Evolutionary conservation across 2,329 filamentous ascomycete genomes (phyloP).

Genomic region (Byssothecium circinans): DNA sequence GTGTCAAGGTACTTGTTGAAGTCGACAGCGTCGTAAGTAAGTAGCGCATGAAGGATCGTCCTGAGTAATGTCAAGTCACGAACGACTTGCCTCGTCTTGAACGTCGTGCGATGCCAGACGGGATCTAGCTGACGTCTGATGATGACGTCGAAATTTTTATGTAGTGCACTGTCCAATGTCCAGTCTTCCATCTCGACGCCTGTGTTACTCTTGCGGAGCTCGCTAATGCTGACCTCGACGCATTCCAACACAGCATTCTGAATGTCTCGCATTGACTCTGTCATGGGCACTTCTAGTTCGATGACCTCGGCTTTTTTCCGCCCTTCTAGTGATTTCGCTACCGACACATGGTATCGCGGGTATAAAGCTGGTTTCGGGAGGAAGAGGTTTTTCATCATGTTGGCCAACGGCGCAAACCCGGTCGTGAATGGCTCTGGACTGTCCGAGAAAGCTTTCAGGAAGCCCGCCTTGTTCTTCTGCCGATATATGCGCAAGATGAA

Average conservation of each 20-base stretch:
- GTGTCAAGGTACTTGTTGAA: slow-evolving; percentile 94
- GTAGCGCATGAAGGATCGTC: slow-evolving; percentile 75
- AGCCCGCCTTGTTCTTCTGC: slow-evolving; percentile 90
- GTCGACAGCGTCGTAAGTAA: slow-evolving; percentile 85
- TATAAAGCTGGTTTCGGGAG: slow-evolving; percentile 85
- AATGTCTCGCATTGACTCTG: slow-evolving; percentile 87
- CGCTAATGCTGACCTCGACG: slow-evolving; percentile 90
- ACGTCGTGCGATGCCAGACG: slow-evolving; percentile 95
- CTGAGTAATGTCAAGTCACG: slow-evolving; percentile 83
- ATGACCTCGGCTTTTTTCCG: slow-evolving; percentile 95
- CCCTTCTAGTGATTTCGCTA: slow-evolving; percentile 86
- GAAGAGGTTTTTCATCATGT: slow-evolving; percentile 91
- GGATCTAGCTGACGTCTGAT: slow-evolving; percentile 89
- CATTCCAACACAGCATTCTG: slow-evolving; percentile 95
- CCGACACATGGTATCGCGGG: slow-evolving; percentile 89
- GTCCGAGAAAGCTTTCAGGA: slow-evolving; percentile 95
- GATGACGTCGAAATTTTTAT: slow-evolving; percentile 88
- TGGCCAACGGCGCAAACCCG: slow-evolving; percentile 84
- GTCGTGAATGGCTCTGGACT: slow-evolving; percentile 86
- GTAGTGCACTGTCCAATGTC: slow-evolving; percentile 89
- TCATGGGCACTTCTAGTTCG: slow-evolving; percentile 95
- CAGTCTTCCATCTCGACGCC: slow-evolving; percentile 96
- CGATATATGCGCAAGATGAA: slow-evolving; percentile 94
- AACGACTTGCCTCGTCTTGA: slow-evolving; percentile 93
- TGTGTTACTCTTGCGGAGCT: slow-evolving; percentile 87